phyloP scores from a whole-genome alignment of 257 asterid species.

The Capsicum baccatum region DNA sequence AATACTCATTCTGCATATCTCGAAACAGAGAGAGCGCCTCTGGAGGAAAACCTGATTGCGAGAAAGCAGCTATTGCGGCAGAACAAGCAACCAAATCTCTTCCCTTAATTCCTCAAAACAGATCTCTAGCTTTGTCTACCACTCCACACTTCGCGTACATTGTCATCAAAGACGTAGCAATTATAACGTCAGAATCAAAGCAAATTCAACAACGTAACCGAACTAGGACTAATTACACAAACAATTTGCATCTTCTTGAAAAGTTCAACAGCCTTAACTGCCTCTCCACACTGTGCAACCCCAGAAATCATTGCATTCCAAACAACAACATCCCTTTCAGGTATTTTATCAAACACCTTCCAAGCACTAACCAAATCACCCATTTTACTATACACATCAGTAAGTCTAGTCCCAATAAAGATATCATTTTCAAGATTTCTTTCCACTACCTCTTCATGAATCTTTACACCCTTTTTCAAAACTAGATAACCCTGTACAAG shows the following conservation, averaged over 20 bases:
- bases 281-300: no score
- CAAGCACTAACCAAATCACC: no score
- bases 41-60: constrained; percentile 48
- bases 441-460: constrained; percentile 37
- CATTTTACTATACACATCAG: no score
- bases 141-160: constrained; percentile 38
- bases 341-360: no score
- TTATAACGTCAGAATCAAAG: no score
- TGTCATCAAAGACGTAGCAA: constrained; percentile 36
- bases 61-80: constrained; percentile 50
- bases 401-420: no score
- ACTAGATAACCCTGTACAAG: constrained; percentile 38
- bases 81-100: constrained; percentile 54
- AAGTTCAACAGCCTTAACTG: no score
- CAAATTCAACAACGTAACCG: no score
- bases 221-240: no score
- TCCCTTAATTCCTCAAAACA: constrained; percentile 37
- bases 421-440: no score
- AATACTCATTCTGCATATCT: constrained; percentile 46
- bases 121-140: constrained; percentile 41
- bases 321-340: constrained; percentile 31
- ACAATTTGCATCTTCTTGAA: no score
- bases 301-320: constrained; percentile 24
- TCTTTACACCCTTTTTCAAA: constrained; percentile 37
- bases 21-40: constrained; percentile 46